Evolutionary conservation across 1,139 yeast genomes (phyloP).

Genomic region (Yamadazyma diddensiae): DNA sequence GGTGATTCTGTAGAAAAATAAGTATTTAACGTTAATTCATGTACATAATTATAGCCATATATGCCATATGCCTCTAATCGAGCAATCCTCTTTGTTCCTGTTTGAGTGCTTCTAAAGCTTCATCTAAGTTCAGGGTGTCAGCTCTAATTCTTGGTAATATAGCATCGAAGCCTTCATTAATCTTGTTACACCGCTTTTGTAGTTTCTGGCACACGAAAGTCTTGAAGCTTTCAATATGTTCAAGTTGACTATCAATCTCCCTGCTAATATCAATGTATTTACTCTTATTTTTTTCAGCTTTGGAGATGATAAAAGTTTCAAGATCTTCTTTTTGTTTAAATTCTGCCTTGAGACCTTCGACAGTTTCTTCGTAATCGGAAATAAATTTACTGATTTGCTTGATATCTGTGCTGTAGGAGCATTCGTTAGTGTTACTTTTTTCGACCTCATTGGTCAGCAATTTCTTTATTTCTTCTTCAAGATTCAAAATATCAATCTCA

Average conservation of each 20-base stretch:
- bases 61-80: neutral
- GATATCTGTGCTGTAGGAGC: constrained; percentile 21
- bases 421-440: constrained; percentile 16
- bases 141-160: constrained; percentile 34
- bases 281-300: constrained; percentile 24
- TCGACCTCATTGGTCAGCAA: constrained; percentile 13
- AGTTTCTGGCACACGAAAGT: constrained; percentile 25
- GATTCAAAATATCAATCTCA: constrained; percentile 33
- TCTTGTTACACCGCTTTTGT: constrained; percentile 26
- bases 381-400: constrained; percentile 22
- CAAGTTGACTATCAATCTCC: constrained; percentile 29
- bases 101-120: constrained; percentile 8
- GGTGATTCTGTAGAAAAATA: constrained; percentile 28
- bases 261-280: constrained; percentile 24
- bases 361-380: constrained; percentile 23
- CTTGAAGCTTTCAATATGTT: constrained; percentile 14
- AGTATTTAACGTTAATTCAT: constrained; percentile 9
- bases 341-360: constrained; percentile 20
- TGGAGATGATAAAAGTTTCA: constrained; percentile 18
- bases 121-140: constrained; percentile 17
- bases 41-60: constrained; percentile 4
- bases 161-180: constrained; percentile 37
- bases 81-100: neutral
- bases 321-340: constrained; percentile 26
- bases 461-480: constrained; percentile 21